These are phyloP conservation scores for Capsella rubella DNA, from an alignment of 441 rosid species.

Conservation along the genomic window DNA sequence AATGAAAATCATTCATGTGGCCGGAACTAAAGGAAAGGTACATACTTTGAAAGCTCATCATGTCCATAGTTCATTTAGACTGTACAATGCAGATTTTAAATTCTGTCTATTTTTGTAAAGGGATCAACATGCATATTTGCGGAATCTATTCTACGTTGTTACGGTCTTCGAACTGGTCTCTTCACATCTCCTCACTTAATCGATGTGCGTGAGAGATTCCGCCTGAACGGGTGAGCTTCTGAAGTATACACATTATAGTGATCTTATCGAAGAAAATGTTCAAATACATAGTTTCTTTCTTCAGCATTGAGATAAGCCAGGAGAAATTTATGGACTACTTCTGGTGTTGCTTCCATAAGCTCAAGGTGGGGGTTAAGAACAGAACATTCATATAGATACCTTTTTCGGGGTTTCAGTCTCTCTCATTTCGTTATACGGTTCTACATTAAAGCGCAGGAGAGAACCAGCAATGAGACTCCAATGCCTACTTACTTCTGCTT, in stretches of 20 bases:
- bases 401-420: neutral
- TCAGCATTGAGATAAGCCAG: conserved; percentile 76
- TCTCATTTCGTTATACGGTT: neutral
- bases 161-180: conserved; percentile 86
- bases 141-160: conserved; percentile 81
- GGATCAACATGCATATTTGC: conserved; percentile 90
- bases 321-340: conserved; percentile 90
- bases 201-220: conserved; percentile 91
- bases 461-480: conserved; percentile 67
- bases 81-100: neutral
- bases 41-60: neutral
- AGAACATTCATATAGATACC: neutral
- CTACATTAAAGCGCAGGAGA: conserved; percentile 58
- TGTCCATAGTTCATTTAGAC: neutral
- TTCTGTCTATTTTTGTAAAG: conserved; percentile 43
- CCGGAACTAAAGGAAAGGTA: conserved; percentile 98
- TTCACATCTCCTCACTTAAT: conserved; percentile 96
- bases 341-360: conserved; percentile 91
- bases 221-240: conserved; percentile 78
- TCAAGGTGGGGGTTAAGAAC: conserved; percentile 59
- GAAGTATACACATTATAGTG: neutral
- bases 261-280: neutral
- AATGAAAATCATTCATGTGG: conserved; percentile 88
- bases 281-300: conserved; percentile 15
- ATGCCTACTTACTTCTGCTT: conserved; percentile 95